These are phyloP conservation scores for Colletotrichum navitas DNA, from an alignment of 2,329 filamentous ascomycete species.

Conservation along the genomic window DNA sequence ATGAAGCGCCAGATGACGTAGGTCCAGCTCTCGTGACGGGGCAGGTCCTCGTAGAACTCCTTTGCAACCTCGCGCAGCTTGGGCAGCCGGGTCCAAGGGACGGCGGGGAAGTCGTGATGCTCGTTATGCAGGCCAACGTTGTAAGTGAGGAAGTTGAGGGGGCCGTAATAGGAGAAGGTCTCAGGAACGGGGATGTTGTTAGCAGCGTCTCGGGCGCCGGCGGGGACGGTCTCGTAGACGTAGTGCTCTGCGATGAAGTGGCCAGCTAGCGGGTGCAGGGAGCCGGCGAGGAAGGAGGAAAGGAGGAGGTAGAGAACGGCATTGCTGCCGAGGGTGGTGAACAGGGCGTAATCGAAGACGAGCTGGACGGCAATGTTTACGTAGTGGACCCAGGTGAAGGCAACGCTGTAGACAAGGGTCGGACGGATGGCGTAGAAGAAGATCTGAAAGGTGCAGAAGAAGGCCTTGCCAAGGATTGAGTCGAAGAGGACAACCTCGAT, in stretches of 20 bases:
- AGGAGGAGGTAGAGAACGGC: conserved; percentile 86
- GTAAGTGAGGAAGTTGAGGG: conserved; percentile 92
- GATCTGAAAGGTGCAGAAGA: conserved; percentile 99
- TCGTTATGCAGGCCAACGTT: conserved; percentile 99
- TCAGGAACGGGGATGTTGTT: conserved; percentile 82
- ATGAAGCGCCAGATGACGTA: conserved; percentile 97
- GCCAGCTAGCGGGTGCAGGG: conserved; percentile 91
- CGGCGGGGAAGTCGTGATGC: conserved; percentile 97
- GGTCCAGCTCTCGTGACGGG: conserved; percentile 89
- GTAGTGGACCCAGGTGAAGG: conserved; percentile 86
- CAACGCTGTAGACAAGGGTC: conserved; percentile 92
- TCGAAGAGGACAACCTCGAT: conserved; percentile 94
- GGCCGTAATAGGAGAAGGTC: conserved; percentile 97
- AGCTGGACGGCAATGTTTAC: conserved; percentile 85
- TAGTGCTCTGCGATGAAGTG: conserved; percentile 99
- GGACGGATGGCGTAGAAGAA: conserved; percentile 97
- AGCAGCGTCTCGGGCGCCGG: conserved; percentile 66
- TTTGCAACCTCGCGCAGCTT: conserved; percentile 82
- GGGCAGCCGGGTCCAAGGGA: conserved; percentile 92
- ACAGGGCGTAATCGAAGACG: conserved; percentile 79
- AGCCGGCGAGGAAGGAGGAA: conserved; percentile 93
- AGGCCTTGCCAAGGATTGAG: conserved; percentile 94
- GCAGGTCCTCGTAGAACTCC: conserved; percentile 93
- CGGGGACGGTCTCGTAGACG: conserved; percentile 76
- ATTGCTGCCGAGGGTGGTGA: conserved; percentile 70